Evolutionary conservation across 2,329 filamentous ascomycete species (phyloP).

Genomic region (Coniochaeta pulveracea): DNA sequence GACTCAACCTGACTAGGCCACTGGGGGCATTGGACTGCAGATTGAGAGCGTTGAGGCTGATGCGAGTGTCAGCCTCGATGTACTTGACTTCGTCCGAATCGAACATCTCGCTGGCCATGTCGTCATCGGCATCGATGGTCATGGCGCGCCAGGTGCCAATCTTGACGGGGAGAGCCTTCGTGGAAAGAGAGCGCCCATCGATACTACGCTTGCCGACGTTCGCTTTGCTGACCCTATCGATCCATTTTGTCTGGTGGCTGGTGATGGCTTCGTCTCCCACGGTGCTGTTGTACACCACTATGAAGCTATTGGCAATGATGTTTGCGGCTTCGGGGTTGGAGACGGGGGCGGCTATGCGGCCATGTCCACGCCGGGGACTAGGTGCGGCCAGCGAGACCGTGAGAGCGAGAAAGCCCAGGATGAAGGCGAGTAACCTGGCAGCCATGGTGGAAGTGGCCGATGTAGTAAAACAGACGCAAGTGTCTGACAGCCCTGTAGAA

Average conservation of each 20-base stretch:
- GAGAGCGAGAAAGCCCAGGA: slow-evolving; percentile 13
- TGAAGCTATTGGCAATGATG: slow-evolving; percentile 46
- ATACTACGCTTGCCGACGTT: slow-evolving; percentile 41
- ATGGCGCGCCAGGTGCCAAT: slow-evolving; percentile 41
- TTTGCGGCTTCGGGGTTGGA: slow-evolving; percentile 33
- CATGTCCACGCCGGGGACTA: slow-evolving; percentile 12
- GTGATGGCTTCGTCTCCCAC: slow-evolving; percentile 35
- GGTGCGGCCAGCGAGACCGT: slow-evolving; percentile 11
- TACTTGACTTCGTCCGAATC: slow-evolving; percentile 27
- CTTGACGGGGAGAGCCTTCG: slow-evolving; percentile 30
- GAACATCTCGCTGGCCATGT: slow-evolving; percentile 29
- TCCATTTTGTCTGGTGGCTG: slow-evolving; percentile 36
- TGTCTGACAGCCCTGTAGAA: no score
- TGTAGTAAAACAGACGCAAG: no score
- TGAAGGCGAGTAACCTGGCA: slow-evolving; percentile 13
- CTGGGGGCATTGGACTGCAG: slow-evolving; percentile 41
- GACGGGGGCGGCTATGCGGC: slow-evolving; percentile 31
- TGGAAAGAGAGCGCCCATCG: slow-evolving; percentile 35
- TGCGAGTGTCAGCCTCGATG: slow-evolving; percentile 34
- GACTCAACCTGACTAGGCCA: slow-evolving; percentile 42
- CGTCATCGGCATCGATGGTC: slow-evolving; percentile 23
- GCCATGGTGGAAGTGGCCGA: slow-evolving; percentile 15
- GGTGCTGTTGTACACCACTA: slow-evolving; percentile 52
- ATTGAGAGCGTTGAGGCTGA: slow-evolving; percentile 30
- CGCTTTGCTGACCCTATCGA: slow-evolving; percentile 39